Conservation (phyloP, 2,329 filamentous ascomycete genomes). For the Acarospora socialis region DNA sequence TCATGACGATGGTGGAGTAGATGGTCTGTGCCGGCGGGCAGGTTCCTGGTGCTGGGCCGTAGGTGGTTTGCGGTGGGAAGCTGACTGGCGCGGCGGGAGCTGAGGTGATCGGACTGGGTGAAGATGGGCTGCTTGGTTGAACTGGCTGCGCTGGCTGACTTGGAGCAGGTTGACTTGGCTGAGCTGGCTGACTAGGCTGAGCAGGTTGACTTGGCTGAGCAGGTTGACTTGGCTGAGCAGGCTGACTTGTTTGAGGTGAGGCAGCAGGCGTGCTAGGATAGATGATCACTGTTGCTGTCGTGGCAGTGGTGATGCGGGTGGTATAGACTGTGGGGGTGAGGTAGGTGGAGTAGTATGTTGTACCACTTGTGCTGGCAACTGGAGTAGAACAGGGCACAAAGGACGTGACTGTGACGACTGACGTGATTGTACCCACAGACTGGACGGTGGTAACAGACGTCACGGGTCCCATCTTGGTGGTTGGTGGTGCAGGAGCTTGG, state of each 20-base stretch:
- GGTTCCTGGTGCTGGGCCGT: not conserved
- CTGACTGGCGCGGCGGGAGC: too few species aligned
- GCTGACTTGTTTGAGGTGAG: too few species aligned
- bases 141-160: too few species aligned
- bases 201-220: too few species aligned
- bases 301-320: conserved; percentile 16
- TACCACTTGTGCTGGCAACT: conserved; percentile 16
- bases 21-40: conserved; percentile 9
- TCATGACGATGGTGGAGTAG: conserved; percentile 6
- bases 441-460: too few species aligned
- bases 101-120: too few species aligned
- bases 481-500: conserved; percentile 19
- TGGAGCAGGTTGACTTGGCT: too few species aligned
- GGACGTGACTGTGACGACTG: conserved; percentile 7
- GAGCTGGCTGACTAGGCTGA: too few species aligned
- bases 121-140: too few species aligned
- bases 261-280: conserved; percentile 4
- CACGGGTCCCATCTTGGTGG: too few species aligned
- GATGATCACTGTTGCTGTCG: conserved; percentile 9
- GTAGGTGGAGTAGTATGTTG: conserved; percentile 24
- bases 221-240: too few species aligned
- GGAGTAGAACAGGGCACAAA: conserved; percentile 24
- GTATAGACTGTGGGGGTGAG: conserved; percentile 18
- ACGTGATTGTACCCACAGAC: too few species aligned
- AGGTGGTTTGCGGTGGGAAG: not conserved